Base-by-base conservation (phyloP, 2,329 filamentous ascomycete genomes). In the Claviceps digitariae region DNA sequence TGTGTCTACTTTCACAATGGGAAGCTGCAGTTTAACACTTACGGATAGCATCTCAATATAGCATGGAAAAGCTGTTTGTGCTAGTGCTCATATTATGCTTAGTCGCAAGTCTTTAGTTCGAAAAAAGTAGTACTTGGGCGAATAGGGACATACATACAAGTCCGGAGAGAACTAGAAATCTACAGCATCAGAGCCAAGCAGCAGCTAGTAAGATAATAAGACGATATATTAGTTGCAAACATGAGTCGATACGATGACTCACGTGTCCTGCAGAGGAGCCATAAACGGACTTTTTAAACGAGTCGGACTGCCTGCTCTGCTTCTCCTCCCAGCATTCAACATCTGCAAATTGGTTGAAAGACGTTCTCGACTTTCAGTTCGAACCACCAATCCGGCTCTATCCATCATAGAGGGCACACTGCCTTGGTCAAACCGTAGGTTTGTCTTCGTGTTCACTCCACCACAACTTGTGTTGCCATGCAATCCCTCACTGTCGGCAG, bases 291-390 rank as follows among this genome's bases (percentile, higher is more conserved):
- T 82, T 64, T 82, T 83, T 57, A 75, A 59, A 60, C 80, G 71
- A 10, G 80, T 82, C 9, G 78, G 79, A 60, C 79, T 82, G 21
- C 69, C 73, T 17, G 76, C 72, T 53, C 78, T 71, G 66, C 78
- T 81, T 64, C 78, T 72, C 66, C 79, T 67, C 25, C 79, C 79
- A 1, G 77, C 77, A 50, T 72, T 76, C 56, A 79, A 65, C 69
- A 77, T 74, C 54, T 77, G 74, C 25, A 76, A 59, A 9, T 72
- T 77, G 15, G 79, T 76, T 17, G 78, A 74, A 40, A 96, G 69
- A 54, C 87, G 77, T 64, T 97, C 93, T 52, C 89, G 76, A 64
- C 89, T 95, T 64, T 96, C 91, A 0, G 87, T 94, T 59, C 91
- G 75, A 2, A 89, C 79, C 52, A 87, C 83, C 57, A 96, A 66